Evolutionary conservation across 2,329 filamentous ascomycete genomes (phyloP).

Genomic region (Claviceps maximensis): DNA sequence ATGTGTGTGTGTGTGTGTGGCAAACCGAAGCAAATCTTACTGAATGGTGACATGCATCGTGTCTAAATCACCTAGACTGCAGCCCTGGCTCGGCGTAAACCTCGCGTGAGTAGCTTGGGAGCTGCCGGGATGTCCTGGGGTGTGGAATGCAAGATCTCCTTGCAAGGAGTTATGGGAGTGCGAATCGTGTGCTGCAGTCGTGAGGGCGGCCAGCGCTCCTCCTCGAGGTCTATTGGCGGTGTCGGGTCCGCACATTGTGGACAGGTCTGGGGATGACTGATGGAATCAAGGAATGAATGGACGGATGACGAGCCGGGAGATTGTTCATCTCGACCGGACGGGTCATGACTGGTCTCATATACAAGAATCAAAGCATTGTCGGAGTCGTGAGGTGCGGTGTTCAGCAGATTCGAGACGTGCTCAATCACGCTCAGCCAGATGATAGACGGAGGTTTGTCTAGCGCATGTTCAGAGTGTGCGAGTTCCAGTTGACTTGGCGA

Average conservation of each 20-base stretch:
- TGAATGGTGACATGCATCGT: conserved; percentile 30
- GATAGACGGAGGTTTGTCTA: neutral
- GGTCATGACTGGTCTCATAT: neutral
- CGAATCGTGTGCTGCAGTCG: conserved; percentile 12
- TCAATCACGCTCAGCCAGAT: conserved; percentile 1
- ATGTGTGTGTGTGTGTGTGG: no score
- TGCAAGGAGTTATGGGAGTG: conserved; percentile 6
- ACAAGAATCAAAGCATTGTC: neutral
- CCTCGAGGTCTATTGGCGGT: conserved; percentile 27
- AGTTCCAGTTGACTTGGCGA: neutral
- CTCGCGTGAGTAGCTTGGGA: conserved; percentile 28
- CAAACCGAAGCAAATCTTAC: conserved; percentile 20
- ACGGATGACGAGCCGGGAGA: neutral
- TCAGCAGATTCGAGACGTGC: neutral
- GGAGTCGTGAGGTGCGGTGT: neutral
- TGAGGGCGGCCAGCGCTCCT: conserved; percentile 33
- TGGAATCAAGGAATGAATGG: neutral
- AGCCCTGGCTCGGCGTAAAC: conserved; percentile 20
- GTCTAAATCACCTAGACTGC: conserved; percentile 7
- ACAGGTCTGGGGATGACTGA: no score
- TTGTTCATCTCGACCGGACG: no score
- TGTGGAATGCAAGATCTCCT: conserved; percentile 32
- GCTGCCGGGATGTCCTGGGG: conserved; percentile 24
- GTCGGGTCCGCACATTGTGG: conserved; percentile 32
- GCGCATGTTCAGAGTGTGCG: neutral